A percentile compares a stretch with the other conserved stretches of the same genome.
Conservation (phyloP, 139 green algal genomes). For the Chlorella sorokiniana region DNA sequence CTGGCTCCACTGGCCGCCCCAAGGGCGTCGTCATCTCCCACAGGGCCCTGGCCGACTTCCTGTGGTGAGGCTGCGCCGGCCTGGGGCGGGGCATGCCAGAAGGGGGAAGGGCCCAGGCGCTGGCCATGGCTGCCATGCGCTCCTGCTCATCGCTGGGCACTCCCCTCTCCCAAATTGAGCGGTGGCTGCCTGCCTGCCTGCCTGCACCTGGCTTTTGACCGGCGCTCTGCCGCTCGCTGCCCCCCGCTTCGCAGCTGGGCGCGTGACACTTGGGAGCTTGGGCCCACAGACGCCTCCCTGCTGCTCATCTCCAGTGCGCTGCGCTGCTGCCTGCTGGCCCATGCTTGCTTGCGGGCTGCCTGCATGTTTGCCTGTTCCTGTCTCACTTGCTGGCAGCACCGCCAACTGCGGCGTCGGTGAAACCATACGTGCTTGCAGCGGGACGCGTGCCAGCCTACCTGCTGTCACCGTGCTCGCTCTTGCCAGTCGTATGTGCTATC, state of each 20-base stretch:
- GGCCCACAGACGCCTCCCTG: neutral
- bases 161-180: too few species aligned
- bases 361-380: neutral
- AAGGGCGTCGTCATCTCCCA: constrained; percentile 62
- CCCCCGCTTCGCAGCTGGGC: neutral
- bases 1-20: constrained; percentile 63
- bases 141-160: too few species aligned
- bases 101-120: neutral
- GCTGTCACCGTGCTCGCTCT: neutral
- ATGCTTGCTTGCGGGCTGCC: neutral
- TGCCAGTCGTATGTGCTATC: neutral
- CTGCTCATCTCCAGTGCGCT: neutral
- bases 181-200: too few species aligned
- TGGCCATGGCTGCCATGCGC: constrained; percentile 15
- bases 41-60: constrained; percentile 37
- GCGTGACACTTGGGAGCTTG: neutral
- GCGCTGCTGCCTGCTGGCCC: neutral
- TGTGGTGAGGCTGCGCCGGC: neutral
- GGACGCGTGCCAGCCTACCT: too few species aligned
- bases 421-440: too few species aligned
- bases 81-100: neutral
- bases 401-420: too few species aligned
- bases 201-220: too few species aligned
- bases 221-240: too few species aligned
- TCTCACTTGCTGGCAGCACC: neutral